Percentiles rank a stretch among this genome's conserved stretches.
phyloP scores from a whole-genome alignment of 345 rosid genomes.

The Cardamine occulta region DNA sequence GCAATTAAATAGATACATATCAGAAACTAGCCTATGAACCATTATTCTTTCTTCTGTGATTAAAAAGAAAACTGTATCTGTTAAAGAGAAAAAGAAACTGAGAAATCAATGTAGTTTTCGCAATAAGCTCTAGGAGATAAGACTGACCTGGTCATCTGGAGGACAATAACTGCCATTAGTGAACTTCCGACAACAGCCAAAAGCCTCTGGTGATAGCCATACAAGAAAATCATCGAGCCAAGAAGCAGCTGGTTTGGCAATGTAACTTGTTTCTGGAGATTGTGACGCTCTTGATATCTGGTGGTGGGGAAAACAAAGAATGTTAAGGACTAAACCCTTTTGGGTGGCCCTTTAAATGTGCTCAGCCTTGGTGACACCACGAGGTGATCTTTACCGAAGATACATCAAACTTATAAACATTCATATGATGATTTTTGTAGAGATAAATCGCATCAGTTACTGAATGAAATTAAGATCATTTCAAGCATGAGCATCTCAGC shows the following conservation, averaged over 20 bases:
- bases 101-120: slow-evolving; percentile 19
- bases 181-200: slow-evolving; percentile 92
- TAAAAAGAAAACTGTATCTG: slow-evolving; percentile 3
- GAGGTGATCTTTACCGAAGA: slow-evolving; percentile 34
- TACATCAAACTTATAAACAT: slow-evolving; percentile 26
- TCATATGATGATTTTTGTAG: slow-evolving; percentile 24
- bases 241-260: slow-evolving; percentile 98
- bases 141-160: slow-evolving; percentile 92
- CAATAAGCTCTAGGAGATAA: slow-evolving; percentile 26
- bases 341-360: slow-evolving; percentile 16
- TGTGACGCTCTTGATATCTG: slow-evolving; percentile 89
- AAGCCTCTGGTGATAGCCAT: slow-evolving; percentile 95
- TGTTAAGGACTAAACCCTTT: slow-evolving; percentile 15
- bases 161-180: slow-evolving; percentile 83
- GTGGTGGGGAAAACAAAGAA: slow-evolving; percentile 22
- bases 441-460: slow-evolving; percentile 18
- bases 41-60: slow-evolving; percentile 16
- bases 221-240: slow-evolving; percentile 98
- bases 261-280: slow-evolving; percentile 76
- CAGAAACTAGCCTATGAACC: slow-evolving; percentile 20
- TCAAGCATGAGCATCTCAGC: slow-evolving; percentile 6
- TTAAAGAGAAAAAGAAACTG: slow-evolving; percentile 8
- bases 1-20: slow-evolving; percentile 18
- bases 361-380: too few relatives aligned
- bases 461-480: slow-evolving; percentile 17